Evolutionary conservation across 306 rosid species (phyloP).

Genomic region (Boehmeria nivea): DNA sequence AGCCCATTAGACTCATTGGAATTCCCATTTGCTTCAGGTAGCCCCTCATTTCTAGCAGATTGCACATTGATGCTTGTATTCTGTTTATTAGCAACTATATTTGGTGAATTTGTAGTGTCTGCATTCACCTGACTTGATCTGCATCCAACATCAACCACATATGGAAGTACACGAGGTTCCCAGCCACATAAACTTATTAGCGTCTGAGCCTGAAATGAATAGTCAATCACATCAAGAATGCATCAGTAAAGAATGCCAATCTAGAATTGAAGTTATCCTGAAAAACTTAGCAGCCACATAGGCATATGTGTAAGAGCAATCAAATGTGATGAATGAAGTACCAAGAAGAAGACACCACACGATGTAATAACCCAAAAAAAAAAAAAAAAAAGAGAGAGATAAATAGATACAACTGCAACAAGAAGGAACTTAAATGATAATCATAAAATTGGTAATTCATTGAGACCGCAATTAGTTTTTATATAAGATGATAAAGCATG

Average conservation of each 20-base stretch:
- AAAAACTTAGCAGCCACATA: neutral
- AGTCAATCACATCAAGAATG: conserved; percentile 11
- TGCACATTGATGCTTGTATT: conserved; percentile 25
- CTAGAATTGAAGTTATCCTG: neutral
- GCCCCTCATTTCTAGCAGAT: conserved; percentile 29
- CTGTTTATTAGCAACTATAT: conserved; percentile 24
- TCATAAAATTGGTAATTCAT: too few relatives aligned
- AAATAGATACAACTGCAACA: neutral
- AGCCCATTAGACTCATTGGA: conserved; percentile 28
- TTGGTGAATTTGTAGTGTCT: conserved; percentile 23
- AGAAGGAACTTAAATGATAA: neutral
- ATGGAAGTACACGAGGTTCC: conserved; percentile 79
- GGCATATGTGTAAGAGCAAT: neutral
- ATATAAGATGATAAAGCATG: too few relatives aligned
- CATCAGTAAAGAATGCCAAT: neutral
- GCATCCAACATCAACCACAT: conserved; percentile 53
- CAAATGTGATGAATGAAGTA: neutral
- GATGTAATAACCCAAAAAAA: neutral
- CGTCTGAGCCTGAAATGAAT: conserved; percentile 61
- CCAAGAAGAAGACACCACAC: neutral
- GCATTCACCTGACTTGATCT: conserved; percentile 31
- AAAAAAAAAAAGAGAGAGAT: too few relatives aligned
- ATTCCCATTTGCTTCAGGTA: conserved; percentile 28
- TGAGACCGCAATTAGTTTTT: too few relatives aligned
- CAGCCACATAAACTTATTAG: conserved; percentile 83